Conservation (phyloP, 305 asterid species). For the Ilex paraguariensis region DNA sequence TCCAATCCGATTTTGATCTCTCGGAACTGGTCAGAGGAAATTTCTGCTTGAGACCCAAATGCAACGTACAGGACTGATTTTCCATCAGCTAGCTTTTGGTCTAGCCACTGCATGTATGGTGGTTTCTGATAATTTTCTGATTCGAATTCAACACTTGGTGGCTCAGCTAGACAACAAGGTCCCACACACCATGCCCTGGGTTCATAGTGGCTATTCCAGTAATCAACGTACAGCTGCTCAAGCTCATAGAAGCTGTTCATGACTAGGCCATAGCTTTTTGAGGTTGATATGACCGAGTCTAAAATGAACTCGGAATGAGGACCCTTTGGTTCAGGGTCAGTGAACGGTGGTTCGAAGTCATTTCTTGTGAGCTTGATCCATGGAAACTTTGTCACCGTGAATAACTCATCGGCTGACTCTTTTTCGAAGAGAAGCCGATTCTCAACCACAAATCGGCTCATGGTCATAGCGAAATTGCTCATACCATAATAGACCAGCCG, state of each 20-base stretch:
- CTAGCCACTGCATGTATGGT: slow-evolving; percentile 53
- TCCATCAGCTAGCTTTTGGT: slow-evolving; percentile 24
- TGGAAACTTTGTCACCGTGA: slow-evolving; percentile 32
- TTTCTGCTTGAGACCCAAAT: slow-evolving; percentile 66
- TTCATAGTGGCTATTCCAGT: neutral
- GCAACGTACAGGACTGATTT: slow-evolving; percentile 45
- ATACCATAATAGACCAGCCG: slow-evolving; percentile 45
- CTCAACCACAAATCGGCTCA: neutral
- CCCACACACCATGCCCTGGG: slow-evolving; percentile 44
- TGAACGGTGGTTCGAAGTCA: slow-evolving; percentile 34
- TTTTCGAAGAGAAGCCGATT: slow-evolving; percentile 18
- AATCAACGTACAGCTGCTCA: slow-evolving; percentile 31
- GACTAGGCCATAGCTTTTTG: slow-evolving; percentile 37
- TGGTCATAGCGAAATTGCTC: slow-evolving; percentile 27
- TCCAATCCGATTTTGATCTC: slow-evolving; percentile 53
- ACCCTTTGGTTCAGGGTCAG: slow-evolving; percentile 26
- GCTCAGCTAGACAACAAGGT: slow-evolving; percentile 42
- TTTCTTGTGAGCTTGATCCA: slow-evolving; percentile 46
- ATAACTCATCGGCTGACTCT: slow-evolving; percentile 39
- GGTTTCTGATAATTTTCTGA: slow-evolving; percentile 7
- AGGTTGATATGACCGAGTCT: slow-evolving; percentile 11
- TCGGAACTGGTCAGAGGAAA: slow-evolving; percentile 32
- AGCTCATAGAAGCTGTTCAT: slow-evolving; percentile 53
- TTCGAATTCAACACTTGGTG: neutral
- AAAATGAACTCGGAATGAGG: slow-evolving; percentile 29